These are phyloP conservation scores for Puccinia hordei DNA, from an alignment of 1,284 basidiomycete genomes.

Conservation along the genomic window DNA sequence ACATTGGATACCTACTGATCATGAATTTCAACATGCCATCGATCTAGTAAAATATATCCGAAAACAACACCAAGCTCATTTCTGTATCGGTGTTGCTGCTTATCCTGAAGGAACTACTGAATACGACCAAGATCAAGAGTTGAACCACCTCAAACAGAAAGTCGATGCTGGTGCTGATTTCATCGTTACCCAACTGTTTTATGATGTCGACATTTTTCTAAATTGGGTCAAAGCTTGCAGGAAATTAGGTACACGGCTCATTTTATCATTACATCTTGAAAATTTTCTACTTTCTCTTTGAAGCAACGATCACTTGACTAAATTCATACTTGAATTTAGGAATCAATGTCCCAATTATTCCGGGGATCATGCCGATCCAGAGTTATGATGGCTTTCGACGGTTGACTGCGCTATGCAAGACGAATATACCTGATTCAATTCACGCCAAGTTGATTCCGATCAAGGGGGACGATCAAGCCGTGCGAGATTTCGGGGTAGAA, in stretches of 20 bases:
- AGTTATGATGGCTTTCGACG: conserved; percentile 90
- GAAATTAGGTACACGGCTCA: conserved; percentile 64
- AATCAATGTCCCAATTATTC: conserved; percentile 86
- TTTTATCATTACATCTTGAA: not conserved
- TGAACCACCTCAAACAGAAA: conserved; percentile 79
- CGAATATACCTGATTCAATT: conserved; percentile 73
- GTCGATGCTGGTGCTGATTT: conserved; percentile 94
- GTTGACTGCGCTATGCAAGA: conserved; percentile 83
- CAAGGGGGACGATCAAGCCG: conserved; percentile 74
- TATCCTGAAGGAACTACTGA: conserved; percentile 51
- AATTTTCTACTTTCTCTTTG: not conserved
- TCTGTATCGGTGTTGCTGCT: conserved; percentile 91
- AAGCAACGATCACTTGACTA: conserved; percentile 34
- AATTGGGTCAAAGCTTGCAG: conserved; percentile 55
- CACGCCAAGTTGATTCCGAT: conserved; percentile 75
- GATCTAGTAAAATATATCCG: conserved; percentile 92
- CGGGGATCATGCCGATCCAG: conserved; percentile 97
- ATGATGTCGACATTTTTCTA: conserved; percentile 71
- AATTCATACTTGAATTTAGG: conserved; percentile 63
- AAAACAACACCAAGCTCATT: conserved; percentile 77
- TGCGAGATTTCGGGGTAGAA: conserved; percentile 78
- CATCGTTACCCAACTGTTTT: conserved; percentile 96
- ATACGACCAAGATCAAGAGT: conserved; percentile 67
- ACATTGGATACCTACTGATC: conserved; percentile 83
- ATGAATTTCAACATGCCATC: conserved; percentile 79